These are phyloP conservation scores for Fusarium hainanense DNA, from an alignment of 2,329 filamentous ascomycete species.

Conservation along the genomic window DNA sequence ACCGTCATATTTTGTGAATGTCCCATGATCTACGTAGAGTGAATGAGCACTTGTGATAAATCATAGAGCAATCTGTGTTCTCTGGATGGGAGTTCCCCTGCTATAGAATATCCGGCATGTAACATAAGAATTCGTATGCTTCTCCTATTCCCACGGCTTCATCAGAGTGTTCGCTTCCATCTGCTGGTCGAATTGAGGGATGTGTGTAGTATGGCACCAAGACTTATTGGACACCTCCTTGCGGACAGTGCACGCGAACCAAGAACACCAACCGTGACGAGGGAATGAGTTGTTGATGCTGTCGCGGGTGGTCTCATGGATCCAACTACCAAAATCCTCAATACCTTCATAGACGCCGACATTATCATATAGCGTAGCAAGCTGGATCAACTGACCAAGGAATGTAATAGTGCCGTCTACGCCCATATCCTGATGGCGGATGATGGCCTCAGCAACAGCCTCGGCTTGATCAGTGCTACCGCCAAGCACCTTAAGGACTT, in stretches of 20 bases:
- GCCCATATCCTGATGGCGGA: constrained; percentile 13
- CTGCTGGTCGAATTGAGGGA: constrained; percentile 66
- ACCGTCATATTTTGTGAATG: not conserved
- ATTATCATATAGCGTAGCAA: constrained; percentile 66
- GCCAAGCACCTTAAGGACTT: not conserved
- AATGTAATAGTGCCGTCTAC: constrained; percentile 9
- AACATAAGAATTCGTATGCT: accelerated
- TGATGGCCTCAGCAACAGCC: constrained; percentile 10
- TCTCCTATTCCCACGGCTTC: constrained; percentile 49
- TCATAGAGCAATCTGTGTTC: accelerated
- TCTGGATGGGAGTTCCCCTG: accelerated
- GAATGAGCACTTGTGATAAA: not conserved
- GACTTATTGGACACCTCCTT: constrained; percentile 73
- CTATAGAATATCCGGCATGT: not conserved
- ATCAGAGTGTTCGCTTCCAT: constrained; percentile 68
- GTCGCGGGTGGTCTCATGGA: constrained; percentile 65
- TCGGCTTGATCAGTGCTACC: constrained; percentile 4
- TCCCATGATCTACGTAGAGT: accelerated
- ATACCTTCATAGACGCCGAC: constrained; percentile 67
- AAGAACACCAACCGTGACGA: constrained; percentile 70
- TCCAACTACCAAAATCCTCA: constrained; percentile 45
- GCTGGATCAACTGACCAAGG: constrained; percentile 10
- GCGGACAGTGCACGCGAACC: constrained; percentile 70
- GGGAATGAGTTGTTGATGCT: constrained; percentile 59
- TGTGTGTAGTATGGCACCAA: constrained; percentile 74